Evolutionary conservation across 2,329 filamentous ascomycete genomes (phyloP), one percentile per base, ranked within the genome.

Genomic region (Acarospora socialis): DNA sequence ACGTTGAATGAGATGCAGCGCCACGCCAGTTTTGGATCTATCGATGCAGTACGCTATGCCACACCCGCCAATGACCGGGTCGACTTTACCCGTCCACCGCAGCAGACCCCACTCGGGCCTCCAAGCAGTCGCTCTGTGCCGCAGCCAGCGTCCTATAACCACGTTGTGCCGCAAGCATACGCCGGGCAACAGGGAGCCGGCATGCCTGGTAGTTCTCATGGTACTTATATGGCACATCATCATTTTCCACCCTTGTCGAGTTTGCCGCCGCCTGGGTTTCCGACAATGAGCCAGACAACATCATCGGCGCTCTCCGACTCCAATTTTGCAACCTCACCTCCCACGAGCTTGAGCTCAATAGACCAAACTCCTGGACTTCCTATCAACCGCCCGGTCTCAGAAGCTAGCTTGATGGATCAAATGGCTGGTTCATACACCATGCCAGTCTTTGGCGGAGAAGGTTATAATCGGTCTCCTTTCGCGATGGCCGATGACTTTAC

Each of bases 401-500:
- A 47, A 32, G 35, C 37, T 4, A 36, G 48, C 14, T 44, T 47
- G 18, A 48, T 57, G 9, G 59, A 61, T 28, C 46, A 54, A 12
- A 49, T 54, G 31, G 46, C 49, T 8, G 46, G 26, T 19, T 13
- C 49, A 4, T 61, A 53, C 37, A 51, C 80, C 4, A 81, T 92
- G 45, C 83, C 87, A 1, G 77, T 94, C 16, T 94, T 94, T 54
- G 83, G 83, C 10, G 76, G 70, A 16, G 83, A 92, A 45, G 77
- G 73, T 12, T 76, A 82, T 38, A 86, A 81, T 44, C 81, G 87
- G 35, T 92, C 84, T 3, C 84, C 87, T 0, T 87, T 87, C 49
- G 77, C 79, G 6, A 80, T 92, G 60, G 78, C 81, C 0, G 82
- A 92, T 49, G 83, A 92, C 48, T 90, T 90, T 47, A 77, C 86